Evolutionary conservation across 2,329 filamentous ascomycete species (phyloP).

Genomic region (Fusarium agapanthi): DNA sequence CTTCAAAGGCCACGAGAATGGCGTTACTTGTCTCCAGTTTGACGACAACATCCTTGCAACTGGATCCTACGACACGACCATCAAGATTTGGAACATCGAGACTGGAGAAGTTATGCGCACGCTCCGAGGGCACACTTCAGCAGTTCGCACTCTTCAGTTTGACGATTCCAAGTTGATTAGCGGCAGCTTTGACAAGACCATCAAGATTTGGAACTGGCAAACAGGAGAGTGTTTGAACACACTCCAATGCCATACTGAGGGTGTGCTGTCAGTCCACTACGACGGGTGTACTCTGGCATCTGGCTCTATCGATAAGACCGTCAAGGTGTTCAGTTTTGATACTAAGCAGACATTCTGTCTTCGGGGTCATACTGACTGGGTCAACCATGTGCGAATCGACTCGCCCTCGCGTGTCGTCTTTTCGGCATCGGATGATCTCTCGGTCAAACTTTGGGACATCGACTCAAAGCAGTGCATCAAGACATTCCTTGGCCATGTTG

Average conservation of each 20-base stretch:
- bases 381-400: conserved; percentile 94
- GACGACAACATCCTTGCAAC: conserved; percentile 92
- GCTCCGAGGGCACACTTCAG: conserved; percentile 80
- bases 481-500: conserved; percentile 87
- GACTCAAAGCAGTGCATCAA: conserved; percentile 82
- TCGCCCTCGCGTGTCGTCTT: conserved; percentile 83
- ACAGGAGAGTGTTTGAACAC: conserved; percentile 88
- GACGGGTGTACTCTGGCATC: conserved; percentile 85
- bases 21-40: conserved; percentile 65
- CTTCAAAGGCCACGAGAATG: conserved; percentile 87
- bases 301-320: conserved; percentile 86
- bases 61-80: conserved; percentile 92
- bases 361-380: conserved; percentile 90
- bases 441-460: conserved; percentile 91
- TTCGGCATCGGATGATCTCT: conserved; percentile 93
- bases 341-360: conserved; percentile 83
- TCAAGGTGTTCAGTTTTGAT: conserved; percentile 93
- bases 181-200: conserved; percentile 84
- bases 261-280: conserved; percentile 89
- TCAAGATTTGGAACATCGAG: conserved; percentile 96
- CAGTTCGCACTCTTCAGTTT: conserved; percentile 90
- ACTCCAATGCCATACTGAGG: conserved; percentile 79
- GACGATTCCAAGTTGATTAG: conserved; percentile 92
- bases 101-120: conserved; percentile 88
- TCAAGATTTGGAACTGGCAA: conserved; percentile 97